Evolutionary conservation across 2,329 filamentous ascomycete species (phyloP).

Genomic region (Neonectria punicea): DNA sequence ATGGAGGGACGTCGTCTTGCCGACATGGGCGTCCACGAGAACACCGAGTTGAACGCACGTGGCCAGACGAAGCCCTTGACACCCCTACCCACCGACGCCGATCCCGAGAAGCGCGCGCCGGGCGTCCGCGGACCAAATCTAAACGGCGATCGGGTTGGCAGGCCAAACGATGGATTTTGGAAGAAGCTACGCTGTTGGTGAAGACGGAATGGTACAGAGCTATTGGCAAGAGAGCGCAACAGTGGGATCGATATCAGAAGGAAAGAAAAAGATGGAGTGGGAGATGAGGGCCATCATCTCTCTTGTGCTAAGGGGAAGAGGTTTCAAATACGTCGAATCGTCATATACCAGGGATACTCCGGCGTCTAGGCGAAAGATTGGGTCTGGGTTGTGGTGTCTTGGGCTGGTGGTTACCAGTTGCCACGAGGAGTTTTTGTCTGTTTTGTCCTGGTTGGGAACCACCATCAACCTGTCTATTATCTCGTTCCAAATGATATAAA

Average conservation of each 20-base stretch:
- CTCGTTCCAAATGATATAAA: conserved; percentile 13
- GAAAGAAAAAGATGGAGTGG: conserved; percentile 11
- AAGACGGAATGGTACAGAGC: conserved; percentile 14
- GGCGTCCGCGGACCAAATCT: conserved; percentile 57
- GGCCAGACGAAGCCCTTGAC: conserved; percentile 69
- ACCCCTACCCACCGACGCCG: conserved; percentile 56
- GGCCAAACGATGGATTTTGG: conserved; percentile 62
- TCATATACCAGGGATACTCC: conserved; percentile 45
- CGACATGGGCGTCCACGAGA: conserved; percentile 57
- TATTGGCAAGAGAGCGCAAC: not conserved
- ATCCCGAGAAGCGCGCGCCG: conserved; percentile 58
- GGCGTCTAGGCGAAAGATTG: conserved; percentile 40
- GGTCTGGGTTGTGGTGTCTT: conserved; percentile 30
- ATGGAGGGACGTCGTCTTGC: conserved; percentile 66
- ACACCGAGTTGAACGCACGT: conserved; percentile 57
- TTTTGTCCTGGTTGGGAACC: conserved; percentile 27
- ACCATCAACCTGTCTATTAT: conserved; percentile 25
- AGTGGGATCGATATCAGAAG: not conserved
- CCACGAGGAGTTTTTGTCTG: conserved; percentile 33
- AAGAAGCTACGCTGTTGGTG: conserved; percentile 67
- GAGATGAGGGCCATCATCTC: conserved; percentile 6
- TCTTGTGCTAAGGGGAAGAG: conserved; percentile 22
- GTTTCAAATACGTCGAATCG: conserved; percentile 36
- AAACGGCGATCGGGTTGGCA: conserved; percentile 56
- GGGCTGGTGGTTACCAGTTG: conserved; percentile 28